Evolutionary conservation across 2,329 filamentous ascomycete species (phyloP).

Genomic region (Colletotrichum tofieldiae): DNA sequence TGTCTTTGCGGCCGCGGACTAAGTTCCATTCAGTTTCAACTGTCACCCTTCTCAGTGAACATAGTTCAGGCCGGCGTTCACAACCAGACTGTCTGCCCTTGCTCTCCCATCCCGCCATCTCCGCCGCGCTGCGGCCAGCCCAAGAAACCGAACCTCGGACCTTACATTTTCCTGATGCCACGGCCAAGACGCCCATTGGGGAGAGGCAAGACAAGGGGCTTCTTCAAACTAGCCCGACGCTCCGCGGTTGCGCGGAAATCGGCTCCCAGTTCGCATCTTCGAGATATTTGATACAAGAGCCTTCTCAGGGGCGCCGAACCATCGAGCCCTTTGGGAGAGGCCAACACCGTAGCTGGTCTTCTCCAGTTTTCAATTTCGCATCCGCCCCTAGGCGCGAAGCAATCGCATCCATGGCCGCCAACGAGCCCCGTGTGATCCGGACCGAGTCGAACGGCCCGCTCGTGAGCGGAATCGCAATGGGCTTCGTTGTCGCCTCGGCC

Average conservation of each 20-base stretch:
- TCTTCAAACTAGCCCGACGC: neutral
- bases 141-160: neutral
- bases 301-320: neutral
- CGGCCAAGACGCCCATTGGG: neutral
- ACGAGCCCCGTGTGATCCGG: slow-evolving; percentile 16
- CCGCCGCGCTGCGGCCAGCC: neutral
- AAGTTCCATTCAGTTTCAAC: neutral
- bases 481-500: slow-evolving; percentile 43
- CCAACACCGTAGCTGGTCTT: neutral
- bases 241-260: too few species aligned
- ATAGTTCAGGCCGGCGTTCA: neutral
- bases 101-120: neutral
- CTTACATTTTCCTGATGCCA: neutral
- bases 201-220: neutral
- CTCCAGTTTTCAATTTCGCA: neutral
- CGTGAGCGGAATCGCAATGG: slow-evolving; percentile 45
- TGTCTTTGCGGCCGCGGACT: neutral
- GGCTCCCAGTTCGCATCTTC: too few species aligned
- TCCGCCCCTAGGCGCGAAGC: neutral
- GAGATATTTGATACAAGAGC: slow-evolving; percentile 4
- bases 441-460: slow-evolving; percentile 45
- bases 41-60: neutral
- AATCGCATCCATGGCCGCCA: neutral
- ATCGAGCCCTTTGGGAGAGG: neutral
- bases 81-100: neutral